A percentile compares a stretch with the other conserved stretches of the same genome.
Evolutionary conservation across 805 yeast genomes (phyloP).

Genomic region (Saccharomycopsis schoenii): DNA sequence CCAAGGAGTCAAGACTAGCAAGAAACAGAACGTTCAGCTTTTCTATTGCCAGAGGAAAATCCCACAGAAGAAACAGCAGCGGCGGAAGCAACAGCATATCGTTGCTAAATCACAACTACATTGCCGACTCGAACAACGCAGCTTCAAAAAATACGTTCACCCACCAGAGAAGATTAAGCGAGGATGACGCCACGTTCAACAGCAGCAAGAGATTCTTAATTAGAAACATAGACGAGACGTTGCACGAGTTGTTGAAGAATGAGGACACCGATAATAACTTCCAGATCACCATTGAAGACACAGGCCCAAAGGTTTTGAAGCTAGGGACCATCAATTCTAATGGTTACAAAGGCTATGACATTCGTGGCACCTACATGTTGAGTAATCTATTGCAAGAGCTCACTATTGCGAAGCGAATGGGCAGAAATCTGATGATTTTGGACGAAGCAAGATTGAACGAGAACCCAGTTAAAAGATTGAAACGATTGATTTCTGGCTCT

Average conservation of each 20-base stretch:
- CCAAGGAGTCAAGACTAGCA: conserved; percentile 32
- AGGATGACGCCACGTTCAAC: conserved; percentile 31
- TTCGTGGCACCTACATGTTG: conserved; percentile 84
- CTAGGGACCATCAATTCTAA: conserved; percentile 78
- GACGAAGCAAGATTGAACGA: conserved; percentile 81
- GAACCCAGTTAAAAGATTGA: conserved; percentile 73
- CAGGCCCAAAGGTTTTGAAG: conserved; percentile 72
- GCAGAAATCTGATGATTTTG: conserved; percentile 64
- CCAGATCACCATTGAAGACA: conserved; percentile 80
- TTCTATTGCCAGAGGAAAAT: conserved; percentile 1
- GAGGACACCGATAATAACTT: conserved; percentile 81
- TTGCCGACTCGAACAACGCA: background rate
- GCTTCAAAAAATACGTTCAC: background rate
- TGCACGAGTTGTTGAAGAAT: conserved; percentile 53
- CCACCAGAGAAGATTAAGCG: conserved; percentile 39
- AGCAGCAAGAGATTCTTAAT: conserved; percentile 45
- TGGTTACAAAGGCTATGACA: conserved; percentile 63
- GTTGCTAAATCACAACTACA: background rate
- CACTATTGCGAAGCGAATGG: conserved; percentile 74
- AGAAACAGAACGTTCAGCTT: conserved; percentile 39
- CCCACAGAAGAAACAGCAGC: background rate
- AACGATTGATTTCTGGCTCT: conserved; percentile 59
- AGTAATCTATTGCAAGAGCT: conserved; percentile 81
- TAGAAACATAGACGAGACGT: conserved; percentile 62
- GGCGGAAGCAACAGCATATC: background rate